These are phyloP conservation scores for Teratosphaeria viscida DNA, from an alignment of 2,329 filamentous ascomycete species.

Conservation along the genomic window DNA sequence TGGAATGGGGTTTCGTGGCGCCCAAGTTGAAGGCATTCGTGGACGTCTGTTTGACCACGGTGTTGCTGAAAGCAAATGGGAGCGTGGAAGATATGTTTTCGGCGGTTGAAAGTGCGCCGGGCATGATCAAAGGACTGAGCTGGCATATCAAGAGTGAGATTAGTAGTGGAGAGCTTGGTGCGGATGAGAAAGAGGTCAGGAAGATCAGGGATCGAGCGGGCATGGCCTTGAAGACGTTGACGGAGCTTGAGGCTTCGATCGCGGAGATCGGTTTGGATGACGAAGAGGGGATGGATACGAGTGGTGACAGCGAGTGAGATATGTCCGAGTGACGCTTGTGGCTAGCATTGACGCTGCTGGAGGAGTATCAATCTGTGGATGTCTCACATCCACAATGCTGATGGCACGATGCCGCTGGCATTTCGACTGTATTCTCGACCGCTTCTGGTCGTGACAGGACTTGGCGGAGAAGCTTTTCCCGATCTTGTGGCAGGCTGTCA, in stretches of 20 bases:
- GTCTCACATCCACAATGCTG: too few relatives aligned
- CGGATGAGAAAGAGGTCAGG: conserved; percentile 41
- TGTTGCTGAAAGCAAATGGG: conserved; percentile 48
- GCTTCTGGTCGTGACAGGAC: too few relatives aligned
- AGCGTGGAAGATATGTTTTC: conserved; percentile 57
- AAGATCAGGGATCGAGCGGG: conserved; percentile 37
- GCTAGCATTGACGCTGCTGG: too few relatives aligned
- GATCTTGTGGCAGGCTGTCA: too few relatives aligned
- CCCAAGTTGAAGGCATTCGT: conserved; percentile 60
- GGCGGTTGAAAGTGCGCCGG: conserved; percentile 51
- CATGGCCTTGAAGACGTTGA: conserved; percentile 15
- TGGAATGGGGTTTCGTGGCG: conserved; percentile 70
- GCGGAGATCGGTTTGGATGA: neutral
- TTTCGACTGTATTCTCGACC: too few relatives aligned
- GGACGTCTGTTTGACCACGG: conserved; percentile 66
- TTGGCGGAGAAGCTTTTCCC: too few relatives aligned
- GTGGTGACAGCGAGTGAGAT: neutral
- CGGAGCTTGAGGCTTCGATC: conserved; percentile 4
- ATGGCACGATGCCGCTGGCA: too few relatives aligned
- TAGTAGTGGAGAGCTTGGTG: conserved; percentile 48
- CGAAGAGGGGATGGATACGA: conserved; percentile 2
- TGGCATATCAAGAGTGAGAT: conserved; percentile 73
- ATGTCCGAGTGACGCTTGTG: too few relatives aligned
- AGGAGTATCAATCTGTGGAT: too few relatives aligned
- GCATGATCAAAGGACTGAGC: conserved; percentile 62